Conservation (phyloP, 2,329 filamentous ascomycete genomes). For the Colletotrichum sp. region DNA sequence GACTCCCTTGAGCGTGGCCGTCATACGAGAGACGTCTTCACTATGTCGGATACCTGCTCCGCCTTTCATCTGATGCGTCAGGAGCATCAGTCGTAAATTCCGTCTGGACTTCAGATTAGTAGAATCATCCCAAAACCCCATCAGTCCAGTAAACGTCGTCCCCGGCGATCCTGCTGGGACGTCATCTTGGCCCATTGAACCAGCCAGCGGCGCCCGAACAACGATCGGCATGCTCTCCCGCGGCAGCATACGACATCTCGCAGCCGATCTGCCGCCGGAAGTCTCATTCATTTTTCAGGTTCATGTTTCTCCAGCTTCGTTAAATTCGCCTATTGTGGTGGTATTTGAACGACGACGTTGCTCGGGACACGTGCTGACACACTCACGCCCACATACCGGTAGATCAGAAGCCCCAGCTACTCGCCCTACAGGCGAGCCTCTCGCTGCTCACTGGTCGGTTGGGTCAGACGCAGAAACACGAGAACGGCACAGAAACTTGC, state of each 20-base stretch:
- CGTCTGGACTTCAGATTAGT: not conserved
- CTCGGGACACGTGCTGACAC: not conserved
- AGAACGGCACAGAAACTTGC: not conserved
- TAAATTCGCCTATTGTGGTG: not conserved
- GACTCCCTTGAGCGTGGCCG: not conserved
- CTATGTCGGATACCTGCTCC: not conserved
- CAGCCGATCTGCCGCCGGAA: not conserved
- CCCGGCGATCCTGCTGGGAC: not conserved
- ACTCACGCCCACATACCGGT: not conserved
- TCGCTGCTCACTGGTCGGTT: not conserved
- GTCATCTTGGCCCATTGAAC: not conserved
- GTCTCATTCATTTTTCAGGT: not conserved
- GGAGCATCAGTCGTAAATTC: not conserved
- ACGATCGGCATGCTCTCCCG: not conserved
- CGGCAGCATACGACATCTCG: not conserved
- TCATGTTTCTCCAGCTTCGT: not conserved
- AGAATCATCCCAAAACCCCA: not conserved
- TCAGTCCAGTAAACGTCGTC: not conserved
- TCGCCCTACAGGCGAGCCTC: not conserved
- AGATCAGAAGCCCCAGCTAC: not conserved
- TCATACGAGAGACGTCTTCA: not conserved
- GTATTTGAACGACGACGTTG: not conserved
- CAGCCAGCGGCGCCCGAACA: not conserved
- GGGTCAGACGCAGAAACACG: not conserved
- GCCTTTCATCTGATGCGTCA: not conserved